A percentile compares a stretch with the other conserved stretches of the same genome.
Conservation (phyloP, 345 rosid genomes). For the Hibiscus syriacus region DNA sequence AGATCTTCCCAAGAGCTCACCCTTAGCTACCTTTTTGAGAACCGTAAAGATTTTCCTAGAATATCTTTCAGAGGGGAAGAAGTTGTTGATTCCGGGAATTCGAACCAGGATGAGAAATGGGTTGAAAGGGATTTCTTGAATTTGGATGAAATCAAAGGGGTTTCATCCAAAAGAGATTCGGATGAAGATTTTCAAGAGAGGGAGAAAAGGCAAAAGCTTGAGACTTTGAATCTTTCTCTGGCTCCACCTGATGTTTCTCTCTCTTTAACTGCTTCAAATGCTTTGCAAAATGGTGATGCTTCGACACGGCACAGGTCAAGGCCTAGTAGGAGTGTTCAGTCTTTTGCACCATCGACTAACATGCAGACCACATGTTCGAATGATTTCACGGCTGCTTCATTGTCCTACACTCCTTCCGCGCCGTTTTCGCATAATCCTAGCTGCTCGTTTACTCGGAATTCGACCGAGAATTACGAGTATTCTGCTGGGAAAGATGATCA, state of each 20-base stretch:
- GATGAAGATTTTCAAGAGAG: conserved; percentile 33
- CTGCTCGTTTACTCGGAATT: conserved; percentile 80
- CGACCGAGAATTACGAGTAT: conserved; percentile 69
- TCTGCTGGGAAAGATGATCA: conserved; percentile 81
- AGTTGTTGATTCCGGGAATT: conserved; percentile 39
- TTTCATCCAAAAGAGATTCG: conserved; percentile 46
- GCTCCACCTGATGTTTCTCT: conserved; percentile 82
- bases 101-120: conserved; percentile 56
- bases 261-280: conserved; percentile 71
- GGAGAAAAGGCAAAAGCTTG: conserved; percentile 59
- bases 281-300: conserved; percentile 39
- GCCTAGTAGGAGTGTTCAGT: conserved; percentile 28
- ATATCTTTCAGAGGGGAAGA: conserved; percentile 61
- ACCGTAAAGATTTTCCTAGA: conserved; percentile 26
- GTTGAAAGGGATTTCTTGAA: conserved; percentile 92
- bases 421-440: conserved; percentile 91
- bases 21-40: conserved; percentile 80
- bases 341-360: conserved; percentile 32
- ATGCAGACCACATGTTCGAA: conserved; percentile 62
- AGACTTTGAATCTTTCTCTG: conserved; percentile 73
- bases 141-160: conserved; percentile 43
- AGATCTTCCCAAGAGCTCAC: conserved; percentile 69
- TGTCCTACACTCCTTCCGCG: conserved; percentile 72
- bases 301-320: conserved; percentile 25
- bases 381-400: conserved; percentile 84